Evolutionary conservation across 2,329 filamentous ascomycete genomes (phyloP).

Genomic region (Dactylellina drechsleri): DNA sequence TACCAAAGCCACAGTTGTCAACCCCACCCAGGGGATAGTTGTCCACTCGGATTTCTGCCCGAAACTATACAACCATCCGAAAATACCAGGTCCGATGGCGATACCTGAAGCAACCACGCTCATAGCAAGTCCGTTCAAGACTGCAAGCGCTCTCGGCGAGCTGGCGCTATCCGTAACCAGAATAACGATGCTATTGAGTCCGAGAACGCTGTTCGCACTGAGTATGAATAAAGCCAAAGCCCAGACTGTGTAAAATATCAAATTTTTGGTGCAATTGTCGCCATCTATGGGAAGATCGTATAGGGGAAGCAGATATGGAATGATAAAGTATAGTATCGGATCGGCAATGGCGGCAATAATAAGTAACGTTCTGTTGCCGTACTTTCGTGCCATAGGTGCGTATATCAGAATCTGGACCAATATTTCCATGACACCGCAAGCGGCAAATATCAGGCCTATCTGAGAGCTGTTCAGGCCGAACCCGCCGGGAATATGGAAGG

Average conservation of each 20-base stretch:
- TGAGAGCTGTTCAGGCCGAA: constrained; percentile 72
- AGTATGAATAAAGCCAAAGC: constrained; percentile 6
- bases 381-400: constrained; percentile 60
- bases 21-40: constrained; percentile 39
- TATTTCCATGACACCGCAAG: constrained; percentile 70
- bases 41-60: constrained; percentile 33
- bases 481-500: constrained; percentile 71
- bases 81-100: constrained; percentile 18
- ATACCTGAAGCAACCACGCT: constrained; percentile 16
- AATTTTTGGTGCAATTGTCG: background rate
- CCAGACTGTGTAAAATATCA: constrained; percentile 15
- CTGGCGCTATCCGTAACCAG: constrained; percentile 37
- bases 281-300: constrained; percentile 13
- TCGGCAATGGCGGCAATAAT: constrained; percentile 8
- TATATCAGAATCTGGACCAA: constrained; percentile 72
- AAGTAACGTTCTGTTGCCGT: constrained; percentile 18
- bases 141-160: constrained; percentile 15
- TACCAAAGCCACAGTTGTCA: constrained; percentile 9
- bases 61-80: constrained; percentile 36
- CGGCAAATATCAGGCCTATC: constrained; percentile 71
- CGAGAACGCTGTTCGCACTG: constrained; percentile 25
- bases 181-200: constrained; percentile 30
- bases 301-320: constrained; percentile 24
- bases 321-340: constrained; percentile 27
- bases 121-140: constrained; percentile 28